A percentile compares a stretch with the other conserved stretches of the same genome.
These are phyloP conservation scores for Chimonanthus salicifolius DNA, from an alignment of 164 flowering plant genomes.

Conservation along the genomic window DNA sequence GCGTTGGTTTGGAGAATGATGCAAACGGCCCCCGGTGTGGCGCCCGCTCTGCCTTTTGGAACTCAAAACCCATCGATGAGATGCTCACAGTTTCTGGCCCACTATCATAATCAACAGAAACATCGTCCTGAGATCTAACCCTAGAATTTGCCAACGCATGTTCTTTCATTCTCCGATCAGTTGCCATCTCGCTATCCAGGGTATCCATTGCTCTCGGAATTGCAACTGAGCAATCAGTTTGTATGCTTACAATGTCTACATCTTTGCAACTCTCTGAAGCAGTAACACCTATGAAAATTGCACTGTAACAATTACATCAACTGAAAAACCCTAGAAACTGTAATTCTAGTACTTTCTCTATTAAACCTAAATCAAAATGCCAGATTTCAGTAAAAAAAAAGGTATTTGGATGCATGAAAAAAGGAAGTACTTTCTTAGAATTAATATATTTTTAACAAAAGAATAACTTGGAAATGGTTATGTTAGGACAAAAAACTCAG, in stretches of 20 bases:
- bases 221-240: conserved; percentile 45
- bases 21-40: conserved; percentile 47
- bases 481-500: no score
- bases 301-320: background rate
- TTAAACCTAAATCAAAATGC: no score
- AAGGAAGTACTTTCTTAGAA: no score
- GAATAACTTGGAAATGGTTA: no score
- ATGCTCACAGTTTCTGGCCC: conserved; percentile 31
- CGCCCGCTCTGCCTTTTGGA: conserved; percentile 62
- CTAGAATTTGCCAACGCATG: conserved; percentile 31
- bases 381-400: no score
- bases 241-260: conserved; percentile 58
- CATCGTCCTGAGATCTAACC: conserved; percentile 41
- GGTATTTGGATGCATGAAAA: no score
- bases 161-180: conserved; percentile 41
- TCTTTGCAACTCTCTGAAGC: conserved; percentile 58
- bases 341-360: no score
- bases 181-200: conserved; percentile 21
- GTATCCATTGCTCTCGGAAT: conserved; percentile 11
- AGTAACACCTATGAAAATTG: conserved; percentile 26
- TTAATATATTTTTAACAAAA: no score
- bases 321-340: background rate
- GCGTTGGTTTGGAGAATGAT: conserved; percentile 69
- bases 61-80: conserved; percentile 52
- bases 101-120: conserved; percentile 36